phyloP scores from a whole-genome alignment of 1,284 basidiomycete species.

The Trichosporon sp. region DNA sequence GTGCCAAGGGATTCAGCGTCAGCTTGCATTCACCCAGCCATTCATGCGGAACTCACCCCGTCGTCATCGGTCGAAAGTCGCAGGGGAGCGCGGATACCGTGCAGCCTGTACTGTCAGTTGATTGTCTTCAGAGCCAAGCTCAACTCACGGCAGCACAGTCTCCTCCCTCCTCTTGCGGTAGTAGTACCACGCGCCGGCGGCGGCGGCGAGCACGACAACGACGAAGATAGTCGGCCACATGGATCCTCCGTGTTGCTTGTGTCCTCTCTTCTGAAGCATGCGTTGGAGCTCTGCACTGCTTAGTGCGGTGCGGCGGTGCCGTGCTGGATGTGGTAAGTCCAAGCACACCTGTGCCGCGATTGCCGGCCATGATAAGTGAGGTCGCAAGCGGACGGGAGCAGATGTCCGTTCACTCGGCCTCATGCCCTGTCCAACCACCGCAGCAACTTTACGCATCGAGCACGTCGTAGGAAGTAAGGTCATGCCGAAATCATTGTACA shows the following conservation, averaged over 20 bases:
- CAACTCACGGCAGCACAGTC: conserved; percentile 19
- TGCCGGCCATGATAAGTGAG: neutral
- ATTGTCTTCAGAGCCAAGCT: neutral
- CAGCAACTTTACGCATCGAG: neutral
- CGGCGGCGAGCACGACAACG: conserved; percentile 21
- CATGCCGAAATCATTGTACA: neutral
- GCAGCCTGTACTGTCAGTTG: neutral
- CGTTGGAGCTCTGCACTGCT: neutral
- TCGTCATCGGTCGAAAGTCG: conserved; percentile 34
- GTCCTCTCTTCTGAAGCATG: neutral
- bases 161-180: conserved; percentile 5
- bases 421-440: neutral
- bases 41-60: conserved; percentile 28
- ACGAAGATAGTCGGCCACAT: conserved; percentile 22
- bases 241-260: neutral
- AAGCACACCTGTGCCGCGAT: neutral
- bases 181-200: conserved; percentile 13
- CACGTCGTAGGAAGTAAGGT: conserved; percentile 4
- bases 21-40: neutral
- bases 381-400: conserved; percentile 13
- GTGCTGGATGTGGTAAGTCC: conserved; percentile 9
- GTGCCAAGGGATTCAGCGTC: conserved; percentile 16
- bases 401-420: neutral
- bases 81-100: neutral
- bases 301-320: neutral